These are phyloP conservation scores for Brassica nigra DNA, from an alignment of 345 rosid genomes.

Conservation along the genomic window DNA sequence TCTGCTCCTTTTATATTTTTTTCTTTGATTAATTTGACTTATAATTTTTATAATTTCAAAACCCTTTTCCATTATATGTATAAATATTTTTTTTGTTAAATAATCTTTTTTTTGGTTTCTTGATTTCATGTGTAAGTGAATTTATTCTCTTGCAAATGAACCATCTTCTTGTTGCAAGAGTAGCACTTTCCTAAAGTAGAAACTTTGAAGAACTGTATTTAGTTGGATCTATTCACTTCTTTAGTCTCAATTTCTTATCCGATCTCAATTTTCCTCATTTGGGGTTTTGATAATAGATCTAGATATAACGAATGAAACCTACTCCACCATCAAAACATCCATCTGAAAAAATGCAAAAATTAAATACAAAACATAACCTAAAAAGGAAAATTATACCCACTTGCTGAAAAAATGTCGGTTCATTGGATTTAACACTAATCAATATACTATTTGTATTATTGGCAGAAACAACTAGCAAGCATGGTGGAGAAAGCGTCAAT, in stretches of 20 bases:
- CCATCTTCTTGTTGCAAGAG: slow-evolving; percentile 18
- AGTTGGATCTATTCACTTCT: slow-evolving; percentile 20
- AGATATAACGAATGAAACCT: slow-evolving; percentile 29
- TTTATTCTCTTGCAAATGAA: not conserved
- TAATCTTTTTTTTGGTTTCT: not conserved
- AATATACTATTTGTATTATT: slow-evolving; percentile 5
- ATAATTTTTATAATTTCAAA: not conserved
- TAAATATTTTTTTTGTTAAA: too few species aligned
- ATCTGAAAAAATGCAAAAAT: slow-evolving; percentile 21
- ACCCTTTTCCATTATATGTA: slow-evolving; percentile 5
- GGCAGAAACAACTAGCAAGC: slow-evolving; percentile 88
- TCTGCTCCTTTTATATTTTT: slow-evolving; percentile 24
- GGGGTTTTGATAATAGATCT: slow-evolving; percentile 41
- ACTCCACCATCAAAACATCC: slow-evolving; percentile 30
- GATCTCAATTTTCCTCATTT: slow-evolving; percentile 55
- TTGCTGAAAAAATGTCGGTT: slow-evolving; percentile 13
- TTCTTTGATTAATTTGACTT: not conserved
- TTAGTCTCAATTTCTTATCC: slow-evolving; percentile 21
- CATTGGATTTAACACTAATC: slow-evolving; percentile 20
- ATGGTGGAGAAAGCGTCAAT: slow-evolving; percentile 98
- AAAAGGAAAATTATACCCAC: slow-evolving; percentile 28
- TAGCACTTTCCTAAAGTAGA: slow-evolving; percentile 48
- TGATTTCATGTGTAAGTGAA: slow-evolving; percentile 35
- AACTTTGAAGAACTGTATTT: slow-evolving; percentile 39
- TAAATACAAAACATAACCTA: slow-evolving; percentile 20